Percentiles rank a stretch among this genome's conserved stretches.
Conservation (phyloP, 768 basidiomycete genomes). For the Pleurotus eryngii region DNA sequence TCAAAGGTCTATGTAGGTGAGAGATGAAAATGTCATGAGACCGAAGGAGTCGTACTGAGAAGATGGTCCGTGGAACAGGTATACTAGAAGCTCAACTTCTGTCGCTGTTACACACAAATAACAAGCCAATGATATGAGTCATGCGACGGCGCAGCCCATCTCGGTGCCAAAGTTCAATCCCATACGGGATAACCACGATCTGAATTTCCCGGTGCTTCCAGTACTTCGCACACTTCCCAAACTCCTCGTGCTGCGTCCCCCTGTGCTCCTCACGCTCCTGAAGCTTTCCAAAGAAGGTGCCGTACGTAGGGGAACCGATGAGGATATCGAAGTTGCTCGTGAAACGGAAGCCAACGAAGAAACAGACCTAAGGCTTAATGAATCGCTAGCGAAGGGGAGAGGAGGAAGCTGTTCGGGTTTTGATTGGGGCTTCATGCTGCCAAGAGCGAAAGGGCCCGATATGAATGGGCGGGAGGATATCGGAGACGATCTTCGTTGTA, state of each 20-base stretch:
- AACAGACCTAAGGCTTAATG: constrained; percentile 2
- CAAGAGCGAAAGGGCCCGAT: constrained; percentile 45
- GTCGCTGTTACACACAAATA: too few species aligned
- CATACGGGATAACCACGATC: constrained; percentile 37
- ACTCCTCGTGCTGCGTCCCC: constrained; percentile 40
- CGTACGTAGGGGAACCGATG: constrained; percentile 23
- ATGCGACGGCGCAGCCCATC: constrained; percentile 8
- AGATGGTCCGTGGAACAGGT: too few species aligned
- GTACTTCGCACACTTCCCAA: constrained; percentile 41
- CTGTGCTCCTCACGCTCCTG: constrained; percentile 36
- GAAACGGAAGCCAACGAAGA: neutral
- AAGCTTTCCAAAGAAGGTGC: constrained; percentile 47
- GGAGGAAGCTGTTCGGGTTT: constrained; percentile 3
- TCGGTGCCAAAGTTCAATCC: constrained; percentile 20
- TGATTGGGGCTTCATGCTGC: constrained; percentile 14
- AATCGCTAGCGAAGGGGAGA: neutral
- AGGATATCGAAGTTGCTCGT: neutral
- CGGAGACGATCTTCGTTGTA: constrained; percentile 31
- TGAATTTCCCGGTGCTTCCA: constrained; percentile 34
- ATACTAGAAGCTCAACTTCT: too few species aligned
- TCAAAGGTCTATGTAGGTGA: neutral
- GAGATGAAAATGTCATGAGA: neutral
- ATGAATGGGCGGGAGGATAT: constrained; percentile 30
- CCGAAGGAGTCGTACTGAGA: too few species aligned
- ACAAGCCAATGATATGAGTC: neutral